Base-by-base conservation (phyloP, 2,329 filamentous ascomycete species). In the Fusarium nelsonii region DNA sequence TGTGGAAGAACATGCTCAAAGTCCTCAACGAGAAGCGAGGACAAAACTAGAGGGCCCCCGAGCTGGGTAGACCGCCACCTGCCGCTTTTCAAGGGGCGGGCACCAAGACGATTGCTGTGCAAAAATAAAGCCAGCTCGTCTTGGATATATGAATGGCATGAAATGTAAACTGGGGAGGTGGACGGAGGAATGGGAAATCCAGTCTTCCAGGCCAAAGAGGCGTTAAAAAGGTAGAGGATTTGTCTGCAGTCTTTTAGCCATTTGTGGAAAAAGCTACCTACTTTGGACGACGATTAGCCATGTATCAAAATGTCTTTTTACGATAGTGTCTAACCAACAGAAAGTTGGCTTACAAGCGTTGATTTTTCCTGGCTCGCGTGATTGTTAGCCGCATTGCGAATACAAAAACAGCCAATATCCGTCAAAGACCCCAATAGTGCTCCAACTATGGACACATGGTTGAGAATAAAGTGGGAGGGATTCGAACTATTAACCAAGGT, bases 1-100 rank as follows among this genome's bases (percentile, higher is more conserved):
- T 99, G 67, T 99, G 96, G 96, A 94, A 93, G 86, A 93, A 90
- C 80, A 84, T 99, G 80, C 85, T 98, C 68, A 88, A 90, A 76
- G 90, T 97, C 75, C 95, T 99, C 78, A 85, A 88, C 74, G 82
- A 82, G 74, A 84, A 83, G 77, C 73, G 68, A 51, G 55, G 55
- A 20, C 49, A 75, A 69, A 63, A 72, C 45, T 77, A 79, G 39
- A 58, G 74, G 77, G 63, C 70, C 9, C 18, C 36, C 26, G 74
- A 79, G 51, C 30, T 20, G 50, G 40, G 32, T 40, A 44, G 58
- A 20, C 45, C 37, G 30, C 28, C 32, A 23, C 51, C 36, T 33
- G 28, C 34, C 45, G 44, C 62, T 78, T 36, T 51, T 86, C 69
- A 76, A 80, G 72, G 33, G 59, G 46, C 50, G 40, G 46, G 48